These are phyloP conservation scores for Eragrostis tef DNA, from an alignment of 202 grass and related monocot species.

Conservation along the genomic window DNA sequence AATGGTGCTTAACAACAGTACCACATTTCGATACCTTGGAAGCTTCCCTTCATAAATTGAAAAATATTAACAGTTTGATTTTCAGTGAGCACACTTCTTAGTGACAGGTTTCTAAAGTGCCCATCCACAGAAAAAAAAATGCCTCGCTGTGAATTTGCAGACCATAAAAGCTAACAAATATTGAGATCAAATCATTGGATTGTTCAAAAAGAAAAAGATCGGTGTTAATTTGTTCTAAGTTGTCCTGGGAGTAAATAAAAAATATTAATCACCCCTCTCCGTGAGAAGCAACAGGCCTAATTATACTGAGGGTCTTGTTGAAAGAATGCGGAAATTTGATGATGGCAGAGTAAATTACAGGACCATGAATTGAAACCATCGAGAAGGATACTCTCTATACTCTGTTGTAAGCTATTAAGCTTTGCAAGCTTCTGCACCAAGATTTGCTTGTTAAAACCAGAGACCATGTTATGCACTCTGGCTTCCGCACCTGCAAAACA, in stretches of 20 bases:
- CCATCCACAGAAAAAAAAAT: too few relatives aligned
- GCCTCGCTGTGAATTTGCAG: background rate
- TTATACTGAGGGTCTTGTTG: background rate
- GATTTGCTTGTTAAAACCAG: slow-evolving; percentile 81
- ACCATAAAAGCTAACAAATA: background rate
- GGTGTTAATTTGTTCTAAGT: background rate
- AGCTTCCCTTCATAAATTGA: too few relatives aligned
- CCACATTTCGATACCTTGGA: too few relatives aligned
- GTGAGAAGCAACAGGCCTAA: background rate
- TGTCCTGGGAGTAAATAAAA: background rate
- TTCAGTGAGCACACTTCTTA: too few relatives aligned
- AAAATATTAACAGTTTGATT: too few relatives aligned
- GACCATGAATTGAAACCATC: slow-evolving; percentile 16
- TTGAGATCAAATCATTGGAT: background rate
- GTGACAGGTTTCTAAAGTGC: too few relatives aligned
- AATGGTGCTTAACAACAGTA: slow-evolving; percentile 36
- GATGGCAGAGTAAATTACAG: slow-evolving; percentile 22
- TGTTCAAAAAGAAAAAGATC: background rate
- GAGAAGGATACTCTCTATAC: slow-evolving; percentile 98
- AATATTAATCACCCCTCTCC: background rate
- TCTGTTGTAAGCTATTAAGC: slow-evolving; percentile 89
- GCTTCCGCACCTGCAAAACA: slow-evolving; percentile 48
- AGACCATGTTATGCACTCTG: slow-evolving; percentile 53
- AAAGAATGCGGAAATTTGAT: slow-evolving; percentile 16
- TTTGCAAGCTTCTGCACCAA: slow-evolving; percentile 82